A percentile compares a stretch with the other conserved stretches of the same genome.
Evolutionary conservation across 345 rosid species (phyloP).

Genomic region (Boechera retrofracta): DNA sequence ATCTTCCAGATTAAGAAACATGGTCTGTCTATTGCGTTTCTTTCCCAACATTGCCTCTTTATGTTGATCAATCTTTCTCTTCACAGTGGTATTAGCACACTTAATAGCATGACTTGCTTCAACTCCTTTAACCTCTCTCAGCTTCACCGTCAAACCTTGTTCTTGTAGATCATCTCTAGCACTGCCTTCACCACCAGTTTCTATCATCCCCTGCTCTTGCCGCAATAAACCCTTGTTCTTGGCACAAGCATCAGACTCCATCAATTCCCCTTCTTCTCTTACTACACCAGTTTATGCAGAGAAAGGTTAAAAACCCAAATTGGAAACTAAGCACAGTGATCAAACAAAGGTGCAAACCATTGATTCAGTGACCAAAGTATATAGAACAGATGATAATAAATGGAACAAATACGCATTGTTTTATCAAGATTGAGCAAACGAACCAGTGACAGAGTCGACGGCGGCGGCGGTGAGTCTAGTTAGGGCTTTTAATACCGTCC

Average conservation of each 20-base stretch:
- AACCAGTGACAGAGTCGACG: constrained; percentile 12
- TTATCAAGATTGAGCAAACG: neutral
- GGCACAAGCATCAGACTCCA: constrained; percentile 62
- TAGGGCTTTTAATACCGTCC: neutral
- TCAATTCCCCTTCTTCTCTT: constrained; percentile 85
- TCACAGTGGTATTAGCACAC: constrained; percentile 65
- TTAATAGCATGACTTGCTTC: constrained; percentile 78
- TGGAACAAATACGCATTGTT: neutral
- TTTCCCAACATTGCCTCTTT: constrained; percentile 96
- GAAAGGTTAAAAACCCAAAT: neutral
- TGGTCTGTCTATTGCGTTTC: constrained; percentile 88
- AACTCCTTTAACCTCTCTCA: constrained; percentile 72
- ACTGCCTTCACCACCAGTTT: neutral
- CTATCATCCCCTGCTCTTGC: neutral
- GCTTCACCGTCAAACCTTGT: constrained; percentile 50
- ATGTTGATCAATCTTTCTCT: constrained; percentile 86
- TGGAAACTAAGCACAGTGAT: neutral
- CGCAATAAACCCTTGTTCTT: constrained; percentile 29
- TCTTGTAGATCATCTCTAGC: constrained; percentile 54
- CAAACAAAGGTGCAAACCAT: neutral
- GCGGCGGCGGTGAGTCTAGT: neutral
- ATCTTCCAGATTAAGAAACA: constrained; percentile 86
- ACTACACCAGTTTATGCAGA: neutral
- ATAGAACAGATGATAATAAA: neutral
- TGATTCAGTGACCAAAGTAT: neutral